A percentile compares a stretch with the other conserved stretches of the same genome.
These are phyloP conservation scores for Boletus pseudo-olivaceus DNA, from an alignment of 768 basidiomycete genomes.

Conservation along the genomic window DNA sequence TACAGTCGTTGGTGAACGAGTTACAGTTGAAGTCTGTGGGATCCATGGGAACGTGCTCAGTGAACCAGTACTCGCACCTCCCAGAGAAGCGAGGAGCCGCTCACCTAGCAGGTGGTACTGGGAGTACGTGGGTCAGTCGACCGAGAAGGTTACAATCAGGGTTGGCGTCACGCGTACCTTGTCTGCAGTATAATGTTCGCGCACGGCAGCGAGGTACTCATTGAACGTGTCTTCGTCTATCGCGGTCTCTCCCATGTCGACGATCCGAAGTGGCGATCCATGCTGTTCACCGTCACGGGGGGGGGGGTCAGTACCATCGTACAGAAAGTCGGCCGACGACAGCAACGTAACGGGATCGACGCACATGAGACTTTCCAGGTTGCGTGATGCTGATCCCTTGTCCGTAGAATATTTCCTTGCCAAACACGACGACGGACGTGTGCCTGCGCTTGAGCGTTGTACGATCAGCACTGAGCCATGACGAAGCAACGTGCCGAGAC, in stretches of 20 bases:
- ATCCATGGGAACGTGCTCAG: neutral
- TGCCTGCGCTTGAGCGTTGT: conserved; percentile 54
- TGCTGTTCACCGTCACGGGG: conserved; percentile 42
- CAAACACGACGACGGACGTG: conserved; percentile 86
- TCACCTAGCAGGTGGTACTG: conserved; percentile 86
- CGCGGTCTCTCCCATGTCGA: conserved; percentile 76
- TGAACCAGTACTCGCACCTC: neutral
- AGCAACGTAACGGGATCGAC: conserved; percentile 22
- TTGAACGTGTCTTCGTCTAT: conserved; percentile 83
- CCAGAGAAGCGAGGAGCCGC: neutral
- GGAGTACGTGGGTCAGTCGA: neutral
- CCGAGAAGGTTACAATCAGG: neutral
- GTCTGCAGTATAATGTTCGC: conserved; percentile 82
- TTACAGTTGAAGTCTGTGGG: conserved; percentile 88
- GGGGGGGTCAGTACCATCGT: neutral
- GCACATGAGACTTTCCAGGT: conserved; percentile 82
- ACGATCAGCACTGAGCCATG: conserved; percentile 5
- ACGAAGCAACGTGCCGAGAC: conserved; percentile 16
- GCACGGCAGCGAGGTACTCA: conserved; percentile 77
- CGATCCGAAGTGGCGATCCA: conserved; percentile 63
- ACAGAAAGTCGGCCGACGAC: neutral
- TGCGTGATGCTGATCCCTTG: conserved; percentile 70
- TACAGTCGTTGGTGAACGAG: conserved; percentile 84
- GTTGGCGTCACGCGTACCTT: conserved; percentile 50
- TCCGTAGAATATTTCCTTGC: conserved; percentile 87